Evolutionary conservation across 2,329 filamentous ascomycete genomes (phyloP).

Genomic region (Aschersonia sp.): DNA sequence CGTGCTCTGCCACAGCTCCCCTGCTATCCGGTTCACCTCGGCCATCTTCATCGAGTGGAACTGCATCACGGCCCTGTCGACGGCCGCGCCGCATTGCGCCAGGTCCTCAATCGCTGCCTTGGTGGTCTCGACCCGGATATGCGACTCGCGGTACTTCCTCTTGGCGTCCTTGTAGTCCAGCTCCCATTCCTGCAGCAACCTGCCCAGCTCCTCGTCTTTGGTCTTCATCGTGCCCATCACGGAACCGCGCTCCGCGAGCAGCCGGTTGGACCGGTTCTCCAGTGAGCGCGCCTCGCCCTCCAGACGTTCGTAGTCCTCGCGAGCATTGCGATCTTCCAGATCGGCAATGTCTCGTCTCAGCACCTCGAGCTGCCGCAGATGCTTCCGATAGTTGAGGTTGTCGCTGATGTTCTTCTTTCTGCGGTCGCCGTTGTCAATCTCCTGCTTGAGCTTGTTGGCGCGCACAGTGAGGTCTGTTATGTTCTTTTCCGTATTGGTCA

Average conservation of each 20-base stretch:
- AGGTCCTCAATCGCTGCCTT: slow-evolving; percentile 89
- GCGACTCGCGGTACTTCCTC: slow-evolving; percentile 66
- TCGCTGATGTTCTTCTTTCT: slow-evolving; percentile 79
- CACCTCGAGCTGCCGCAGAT: slow-evolving; percentile 50
- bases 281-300: slow-evolving; percentile 52
- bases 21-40: slow-evolving; percentile 88
- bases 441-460: slow-evolving; percentile 64
- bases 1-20: slow-evolving; percentile 91
- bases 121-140: slow-evolving; percentile 82
- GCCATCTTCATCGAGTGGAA: slow-evolving; percentile 97
- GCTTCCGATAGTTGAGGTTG: slow-evolving; percentile 75
- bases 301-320: slow-evolving; percentile 66
- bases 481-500: slow-evolving; percentile 51
- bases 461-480: slow-evolving; percentile 50
- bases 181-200: slow-evolving; percentile 66
- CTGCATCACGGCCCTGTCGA: slow-evolving; percentile 95
- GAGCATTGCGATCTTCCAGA: slow-evolving; percentile 65
- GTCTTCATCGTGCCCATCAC: slow-evolving; percentile 67
- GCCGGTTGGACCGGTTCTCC: slow-evolving; percentile 51
- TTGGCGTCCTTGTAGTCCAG: slow-evolving; percentile 77
- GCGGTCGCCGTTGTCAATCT: slow-evolving; percentile 64
- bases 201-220: slow-evolving; percentile 66
- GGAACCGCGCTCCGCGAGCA: slow-evolving; percentile 58
- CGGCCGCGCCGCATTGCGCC: slow-evolving; percentile 62
- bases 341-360: slow-evolving; percentile 57